These are phyloP conservation scores for Colletotrichum endophyticum DNA, from an alignment of 2,329 filamentous ascomycete genomes.

Conservation along the genomic window DNA sequence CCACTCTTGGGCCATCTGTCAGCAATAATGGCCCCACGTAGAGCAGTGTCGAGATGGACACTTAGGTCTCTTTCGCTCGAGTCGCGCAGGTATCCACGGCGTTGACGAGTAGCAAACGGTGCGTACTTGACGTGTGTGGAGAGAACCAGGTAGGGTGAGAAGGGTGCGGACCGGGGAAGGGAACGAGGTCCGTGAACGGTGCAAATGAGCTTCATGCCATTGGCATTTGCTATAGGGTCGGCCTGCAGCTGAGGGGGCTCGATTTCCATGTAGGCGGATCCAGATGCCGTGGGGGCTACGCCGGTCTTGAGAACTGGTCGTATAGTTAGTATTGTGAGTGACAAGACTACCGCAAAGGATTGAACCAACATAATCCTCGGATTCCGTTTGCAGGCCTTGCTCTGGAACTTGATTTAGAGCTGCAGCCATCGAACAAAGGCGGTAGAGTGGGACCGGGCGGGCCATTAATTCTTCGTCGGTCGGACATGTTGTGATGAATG, in stretches of 20 bases:
- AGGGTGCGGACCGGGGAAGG: constrained; percentile 86
- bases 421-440: constrained; percentile 68
- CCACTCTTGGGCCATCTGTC: constrained; percentile 99
- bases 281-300: constrained; percentile 89
- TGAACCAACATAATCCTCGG: constrained; percentile 80
- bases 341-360: neutral
- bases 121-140: constrained; percentile 96
- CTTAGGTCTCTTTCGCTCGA: constrained; percentile 86
- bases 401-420: constrained; percentile 45
- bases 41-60: constrained; percentile 87
- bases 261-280: constrained; percentile 85
- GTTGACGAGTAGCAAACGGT: constrained; percentile 84
- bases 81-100: constrained; percentile 87
- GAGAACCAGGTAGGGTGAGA: constrained; percentile 90
- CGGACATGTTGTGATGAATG: constrained; percentile 61
- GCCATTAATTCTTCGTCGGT: constrained; percentile 89
- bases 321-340: constrained; percentile 3
- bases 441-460: constrained; percentile 78
- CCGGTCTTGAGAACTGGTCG: constrained; percentile 85
- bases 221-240: constrained; percentile 47
- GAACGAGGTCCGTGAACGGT: constrained; percentile 93
- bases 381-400: constrained; percentile 71
- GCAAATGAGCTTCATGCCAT: constrained; percentile 88
- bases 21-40: constrained; percentile 88
- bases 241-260: constrained; percentile 48